phyloP scores from a whole-genome alignment of 768 basidiomycete genomes.

The Collybia sordida region DNA sequence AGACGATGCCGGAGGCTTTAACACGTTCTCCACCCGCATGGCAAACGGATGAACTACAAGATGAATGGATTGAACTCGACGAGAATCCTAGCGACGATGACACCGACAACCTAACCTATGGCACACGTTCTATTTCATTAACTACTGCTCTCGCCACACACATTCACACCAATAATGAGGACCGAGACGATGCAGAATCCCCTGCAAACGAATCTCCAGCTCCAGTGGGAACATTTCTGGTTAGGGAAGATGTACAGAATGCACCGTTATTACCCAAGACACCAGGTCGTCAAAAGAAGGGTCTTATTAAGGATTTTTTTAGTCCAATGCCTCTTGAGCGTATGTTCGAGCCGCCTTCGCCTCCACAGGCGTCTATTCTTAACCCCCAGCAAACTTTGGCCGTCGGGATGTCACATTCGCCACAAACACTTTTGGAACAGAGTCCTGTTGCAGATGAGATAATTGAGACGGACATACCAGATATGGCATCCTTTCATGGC shows the following conservation, averaged over 20 bases:
- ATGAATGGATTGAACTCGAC: conserved; percentile 84
- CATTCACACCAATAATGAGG: conserved; percentile 46
- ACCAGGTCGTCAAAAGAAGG: conserved; percentile 59
- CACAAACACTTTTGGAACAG: background rate
- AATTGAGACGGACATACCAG: conserved; percentile 48
- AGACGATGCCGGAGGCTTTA: conserved; percentile 28
- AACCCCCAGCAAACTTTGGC: conserved; percentile 12
- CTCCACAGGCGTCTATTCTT: conserved; percentile 39
- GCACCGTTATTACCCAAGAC: conserved; percentile 63
- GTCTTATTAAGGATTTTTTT: conserved; percentile 80
- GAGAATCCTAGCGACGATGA: conserved; percentile 38
- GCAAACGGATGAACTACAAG: conserved; percentile 88
- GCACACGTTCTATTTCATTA: conserved; percentile 59
- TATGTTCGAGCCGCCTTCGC: conserved; percentile 94
- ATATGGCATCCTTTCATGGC: conserved; percentile 44
- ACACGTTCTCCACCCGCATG: conserved; percentile 53
- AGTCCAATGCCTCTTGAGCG: conserved; percentile 82
- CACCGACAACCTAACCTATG: conserved; percentile 39
- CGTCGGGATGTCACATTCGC: conserved; percentile 4
- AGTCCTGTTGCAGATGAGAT: conserved; percentile 38
- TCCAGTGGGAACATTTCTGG: conserved; percentile 68
- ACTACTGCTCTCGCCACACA: conserved; percentile 55
- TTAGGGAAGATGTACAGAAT: conserved; percentile 65
- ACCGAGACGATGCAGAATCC: conserved; percentile 25
- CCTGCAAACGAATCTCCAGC: conserved; percentile 24